Evolutionary conservation across 106 monocot genomes (phyloP).

Genomic region (Dendrobium chrysotoxum): DNA sequence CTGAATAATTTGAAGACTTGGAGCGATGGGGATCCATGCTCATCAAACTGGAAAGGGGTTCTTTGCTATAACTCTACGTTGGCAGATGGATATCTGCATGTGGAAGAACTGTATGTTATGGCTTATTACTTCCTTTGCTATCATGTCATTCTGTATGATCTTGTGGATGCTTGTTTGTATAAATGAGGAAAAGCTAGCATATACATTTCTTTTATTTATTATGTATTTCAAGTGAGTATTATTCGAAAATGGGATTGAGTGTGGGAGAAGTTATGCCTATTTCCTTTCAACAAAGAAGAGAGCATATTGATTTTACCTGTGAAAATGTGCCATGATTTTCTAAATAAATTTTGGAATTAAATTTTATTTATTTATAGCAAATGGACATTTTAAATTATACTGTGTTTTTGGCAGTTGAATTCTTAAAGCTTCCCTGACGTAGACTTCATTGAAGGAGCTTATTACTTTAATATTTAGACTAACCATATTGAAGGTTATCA

Average conservation of each 20-base stretch:
- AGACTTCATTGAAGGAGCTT: not conserved
- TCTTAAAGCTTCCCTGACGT: not conserved
- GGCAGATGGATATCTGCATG: conserved; percentile 69
- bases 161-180: not conserved
- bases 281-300: not conserved
- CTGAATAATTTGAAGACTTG: conserved; percentile 34
- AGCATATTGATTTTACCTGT: not conserved
- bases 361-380: not conserved
- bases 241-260: not conserved
- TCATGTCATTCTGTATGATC: not conserved
- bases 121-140: conserved; percentile 1
- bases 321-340: not conserved
- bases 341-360: not conserved
- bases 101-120: conserved; percentile 65
- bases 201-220: not conserved
- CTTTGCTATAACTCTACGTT: conserved; percentile 61
- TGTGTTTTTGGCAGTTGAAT: not conserved
- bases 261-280: not conserved
- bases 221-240: not conserved
- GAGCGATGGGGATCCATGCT: conserved; percentile 75
- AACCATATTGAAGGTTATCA: not conserved
- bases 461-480: not conserved
- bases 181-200: not conserved
- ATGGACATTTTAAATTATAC: not conserved
- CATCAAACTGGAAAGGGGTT: conserved; percentile 66